phyloP scores from a whole-genome alignment of 805 yeast species.

The Hyphopichia homilentoma region DNA sequence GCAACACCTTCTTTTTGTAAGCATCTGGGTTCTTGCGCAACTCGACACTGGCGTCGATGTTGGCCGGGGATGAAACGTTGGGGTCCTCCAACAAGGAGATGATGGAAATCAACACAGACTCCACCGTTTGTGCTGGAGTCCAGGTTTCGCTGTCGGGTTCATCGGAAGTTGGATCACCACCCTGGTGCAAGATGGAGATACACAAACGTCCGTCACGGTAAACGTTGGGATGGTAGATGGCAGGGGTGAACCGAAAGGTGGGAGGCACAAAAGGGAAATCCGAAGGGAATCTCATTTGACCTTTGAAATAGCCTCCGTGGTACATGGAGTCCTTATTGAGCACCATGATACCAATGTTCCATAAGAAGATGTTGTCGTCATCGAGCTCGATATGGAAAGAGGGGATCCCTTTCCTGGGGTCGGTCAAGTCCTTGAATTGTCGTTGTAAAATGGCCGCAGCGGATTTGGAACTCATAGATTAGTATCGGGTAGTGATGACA shows the following conservation, averaged over 20 bases:
- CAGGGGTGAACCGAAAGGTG: conserved; percentile 84
- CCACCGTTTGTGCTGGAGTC: conserved; percentile 92
- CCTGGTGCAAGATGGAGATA: conserved; percentile 86
- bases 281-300: conserved; percentile 88
- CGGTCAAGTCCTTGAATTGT: conserved; percentile 90
- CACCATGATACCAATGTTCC: conserved; percentile 93
- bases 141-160: conserved; percentile 94
- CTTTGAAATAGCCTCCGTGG: conserved; percentile 92
- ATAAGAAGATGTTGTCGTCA: conserved; percentile 53
- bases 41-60: conserved; percentile 91
- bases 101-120: conserved; percentile 83
- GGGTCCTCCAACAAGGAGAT: conserved; percentile 92
- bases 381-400: conserved; percentile 62
- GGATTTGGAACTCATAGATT: conserved; percentile 44
- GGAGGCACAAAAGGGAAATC: conserved; percentile 95
- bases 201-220: conserved; percentile 91
- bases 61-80: conserved; percentile 89
- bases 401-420: conserved; percentile 72
- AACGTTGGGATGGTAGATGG: conserved; percentile 93
- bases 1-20: conserved; percentile 69
- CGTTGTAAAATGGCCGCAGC: conserved; percentile 86
- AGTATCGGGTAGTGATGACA: neutral
- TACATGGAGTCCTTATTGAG: conserved; percentile 84
- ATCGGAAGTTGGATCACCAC: conserved; percentile 86
- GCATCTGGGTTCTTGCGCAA: conserved; percentile 79